A percentile compares a stretch with the other conserved stretches of the same genome.
phyloP scores from a whole-genome alignment of 768 basidiomycete species.

The Suillus hirtellus region DNA sequence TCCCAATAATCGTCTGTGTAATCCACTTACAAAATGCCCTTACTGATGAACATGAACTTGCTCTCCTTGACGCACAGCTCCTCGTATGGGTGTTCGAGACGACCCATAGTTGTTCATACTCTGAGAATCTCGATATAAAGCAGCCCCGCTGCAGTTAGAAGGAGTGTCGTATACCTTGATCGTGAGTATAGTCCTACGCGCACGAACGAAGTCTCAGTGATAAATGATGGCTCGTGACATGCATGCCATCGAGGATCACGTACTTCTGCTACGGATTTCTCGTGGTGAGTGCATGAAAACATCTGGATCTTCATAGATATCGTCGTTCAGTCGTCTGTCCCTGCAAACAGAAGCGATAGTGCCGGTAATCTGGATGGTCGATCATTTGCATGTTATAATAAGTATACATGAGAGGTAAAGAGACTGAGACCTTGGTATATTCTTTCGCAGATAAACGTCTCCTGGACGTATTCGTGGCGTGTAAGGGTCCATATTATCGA shows the following conservation, averaged over 20 bases:
- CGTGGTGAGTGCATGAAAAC: slow-evolving; percentile 15
- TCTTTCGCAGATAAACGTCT: too few species aligned
- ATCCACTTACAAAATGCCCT: slow-evolving; percentile 88
- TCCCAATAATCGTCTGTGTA: slow-evolving; percentile 99
- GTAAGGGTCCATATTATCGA: too few species aligned
- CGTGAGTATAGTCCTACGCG: slow-evolving; percentile 84
- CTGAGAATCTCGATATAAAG: slow-evolving; percentile 89
- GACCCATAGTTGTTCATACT: slow-evolving; percentile 85
- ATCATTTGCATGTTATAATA: slow-evolving; percentile 3
- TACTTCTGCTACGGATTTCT: slow-evolving; percentile 40
- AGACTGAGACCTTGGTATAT: too few species aligned
- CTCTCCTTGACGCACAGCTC: slow-evolving; percentile 95
- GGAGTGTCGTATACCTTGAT: slow-evolving; percentile 72
- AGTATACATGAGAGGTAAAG: background rate
- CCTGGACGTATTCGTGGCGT: too few species aligned
- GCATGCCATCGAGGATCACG: slow-evolving; percentile 14
- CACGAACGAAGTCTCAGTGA: slow-evolving; percentile 85
- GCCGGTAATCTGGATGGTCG: slow-evolving; percentile 62
- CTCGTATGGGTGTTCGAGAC: slow-evolving; percentile 86
- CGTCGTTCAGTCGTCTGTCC: slow-evolving; percentile 51
- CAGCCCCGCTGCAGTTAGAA: slow-evolving; percentile 80
- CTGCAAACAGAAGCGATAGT: slow-evolving; percentile 77
- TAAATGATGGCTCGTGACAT: slow-evolving; percentile 75
- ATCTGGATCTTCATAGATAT: slow-evolving; percentile 50
- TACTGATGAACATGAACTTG: slow-evolving; percentile 91